Evolutionary conservation across 495 filamentous ascomycete genomes (phyloP).

Genomic region (Aspergillus indologenus): DNA sequence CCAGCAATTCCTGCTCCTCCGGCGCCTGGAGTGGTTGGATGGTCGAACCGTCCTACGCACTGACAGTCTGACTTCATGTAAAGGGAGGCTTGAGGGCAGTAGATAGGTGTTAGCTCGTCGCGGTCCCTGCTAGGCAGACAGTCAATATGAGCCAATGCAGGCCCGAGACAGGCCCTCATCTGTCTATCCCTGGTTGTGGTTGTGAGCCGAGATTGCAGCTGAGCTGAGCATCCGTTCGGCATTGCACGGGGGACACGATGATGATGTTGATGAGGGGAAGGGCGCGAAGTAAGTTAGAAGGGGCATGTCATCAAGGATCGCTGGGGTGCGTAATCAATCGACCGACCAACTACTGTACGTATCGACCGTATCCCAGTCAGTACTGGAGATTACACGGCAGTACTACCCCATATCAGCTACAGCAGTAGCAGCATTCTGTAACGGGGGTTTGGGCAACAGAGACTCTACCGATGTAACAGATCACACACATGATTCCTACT

Average conservation of each 20-base stretch:
- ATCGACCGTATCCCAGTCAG: not conserved
- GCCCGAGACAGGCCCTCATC: not conserved
- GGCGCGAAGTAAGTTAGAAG: too few relatives aligned
- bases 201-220: not conserved
- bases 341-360: too few relatives aligned
- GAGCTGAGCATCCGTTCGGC: not conserved
- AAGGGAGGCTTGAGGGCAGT: not conserved
- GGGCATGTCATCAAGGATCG: too few relatives aligned
- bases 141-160: not conserved
- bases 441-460: not conserved
- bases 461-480: constrained; percentile 3
- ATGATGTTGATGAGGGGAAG: not conserved
- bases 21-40: not conserved
- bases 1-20: not conserved
- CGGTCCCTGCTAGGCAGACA: not conserved
- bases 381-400: not conserved
- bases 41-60: not conserved
- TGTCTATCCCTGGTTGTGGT: not conserved
- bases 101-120: not conserved
- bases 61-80: too few relatives aligned
- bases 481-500: not conserved
- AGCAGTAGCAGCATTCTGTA: not conserved
- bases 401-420: not conserved
- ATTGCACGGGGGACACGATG: not conserved
- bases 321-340: not conserved